These are phyloP conservation scores for Jaminaea rosea DNA, from an alignment of 1,284 basidiomycete species.

Conservation along the genomic window DNA sequence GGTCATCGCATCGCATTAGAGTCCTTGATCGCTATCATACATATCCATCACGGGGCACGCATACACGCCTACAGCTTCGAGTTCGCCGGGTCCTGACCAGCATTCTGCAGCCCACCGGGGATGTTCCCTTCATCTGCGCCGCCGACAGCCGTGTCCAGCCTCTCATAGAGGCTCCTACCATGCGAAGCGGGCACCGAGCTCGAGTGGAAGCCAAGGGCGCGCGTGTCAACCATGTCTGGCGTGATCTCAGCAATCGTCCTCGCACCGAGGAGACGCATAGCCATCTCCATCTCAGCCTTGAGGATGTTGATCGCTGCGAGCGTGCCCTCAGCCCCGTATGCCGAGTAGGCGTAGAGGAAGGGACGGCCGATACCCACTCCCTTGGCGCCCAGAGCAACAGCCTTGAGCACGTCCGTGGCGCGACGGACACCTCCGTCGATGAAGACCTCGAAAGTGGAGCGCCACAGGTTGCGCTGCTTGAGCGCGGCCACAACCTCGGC, in stretches of 20 bases:
- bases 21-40: no score
- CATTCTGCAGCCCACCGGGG: no score
- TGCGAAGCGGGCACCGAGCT: constrained; percentile 20
- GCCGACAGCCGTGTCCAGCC: constrained; percentile 26
- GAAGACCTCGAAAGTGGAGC: constrained; percentile 69
- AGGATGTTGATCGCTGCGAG: constrained; percentile 54
- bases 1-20: no score
- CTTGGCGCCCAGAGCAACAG: constrained; percentile 72
- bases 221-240: constrained; percentile 78
- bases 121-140: no score
- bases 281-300: constrained; percentile 25
- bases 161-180: constrained; percentile 33
- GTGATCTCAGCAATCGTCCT: constrained; percentile 66
- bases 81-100: no score
- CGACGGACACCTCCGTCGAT: constrained; percentile 78
- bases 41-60: no score
- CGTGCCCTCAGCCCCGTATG: constrained; percentile 8
- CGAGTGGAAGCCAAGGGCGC: constrained; percentile 53
- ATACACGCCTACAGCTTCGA: no score
- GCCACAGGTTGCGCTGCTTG: constrained; percentile 57
- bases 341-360: constrained; percentile 51
- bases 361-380: constrained; percentile 81
- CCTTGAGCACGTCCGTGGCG: constrained; percentile 69
- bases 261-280: constrained; percentile 73
- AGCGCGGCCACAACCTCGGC: constrained; percentile 74